These are phyloP conservation scores for Ilex asprella DNA, from an alignment of 257 asterid species.

Conservation along the genomic window DNA sequence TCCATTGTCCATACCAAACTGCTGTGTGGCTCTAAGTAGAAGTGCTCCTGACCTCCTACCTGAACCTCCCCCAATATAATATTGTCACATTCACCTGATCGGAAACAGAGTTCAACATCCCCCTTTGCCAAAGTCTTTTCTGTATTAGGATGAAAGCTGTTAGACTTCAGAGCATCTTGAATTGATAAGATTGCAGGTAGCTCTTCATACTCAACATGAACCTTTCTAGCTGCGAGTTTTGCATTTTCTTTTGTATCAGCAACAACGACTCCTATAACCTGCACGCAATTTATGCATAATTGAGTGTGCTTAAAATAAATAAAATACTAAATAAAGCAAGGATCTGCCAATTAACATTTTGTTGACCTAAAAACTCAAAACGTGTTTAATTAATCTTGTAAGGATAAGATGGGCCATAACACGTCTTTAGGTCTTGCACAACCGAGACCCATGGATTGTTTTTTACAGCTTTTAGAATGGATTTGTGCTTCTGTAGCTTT, in stretches of 20 bases:
- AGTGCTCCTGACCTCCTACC: slow-evolving; percentile 96
- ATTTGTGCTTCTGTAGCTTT: too few relatives aligned
- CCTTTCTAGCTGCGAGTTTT: slow-evolving; percentile 78
- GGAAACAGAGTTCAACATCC: slow-evolving; percentile 63
- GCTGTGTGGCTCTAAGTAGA: slow-evolving; percentile 90
- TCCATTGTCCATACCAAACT: slow-evolving; percentile 82
- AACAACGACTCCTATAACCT: slow-evolving; percentile 90
- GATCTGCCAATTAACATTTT: too few relatives aligned
- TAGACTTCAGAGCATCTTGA: slow-evolving; percentile 64
- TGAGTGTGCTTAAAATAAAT: too few relatives aligned
- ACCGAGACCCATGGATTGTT: too few relatives aligned
- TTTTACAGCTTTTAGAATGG: too few relatives aligned
- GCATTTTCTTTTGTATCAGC: slow-evolving; percentile 98
- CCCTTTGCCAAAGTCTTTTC: slow-evolving; percentile 60
- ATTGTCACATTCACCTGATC: slow-evolving; percentile 68
- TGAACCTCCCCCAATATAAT: slow-evolving; percentile 79
- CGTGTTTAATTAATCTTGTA: too few relatives aligned
- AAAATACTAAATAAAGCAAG: too few relatives aligned
- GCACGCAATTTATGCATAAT: slow-evolving; percentile 15
- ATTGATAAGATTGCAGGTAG: slow-evolving; percentile 77
- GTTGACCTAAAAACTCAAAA: too few relatives aligned
- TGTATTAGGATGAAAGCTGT: slow-evolving; percentile 77
- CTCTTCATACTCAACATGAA: slow-evolving; percentile 67
- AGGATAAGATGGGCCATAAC: too few relatives aligned
- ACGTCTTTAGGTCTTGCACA: too few relatives aligned